Percentiles rank a stretch among this genome's conserved stretches.
These are phyloP conservation scores for Aspergillus pseudoglaucus DNA, from an alignment of 2,329 filamentous ascomycete species.

Conservation along the genomic window DNA sequence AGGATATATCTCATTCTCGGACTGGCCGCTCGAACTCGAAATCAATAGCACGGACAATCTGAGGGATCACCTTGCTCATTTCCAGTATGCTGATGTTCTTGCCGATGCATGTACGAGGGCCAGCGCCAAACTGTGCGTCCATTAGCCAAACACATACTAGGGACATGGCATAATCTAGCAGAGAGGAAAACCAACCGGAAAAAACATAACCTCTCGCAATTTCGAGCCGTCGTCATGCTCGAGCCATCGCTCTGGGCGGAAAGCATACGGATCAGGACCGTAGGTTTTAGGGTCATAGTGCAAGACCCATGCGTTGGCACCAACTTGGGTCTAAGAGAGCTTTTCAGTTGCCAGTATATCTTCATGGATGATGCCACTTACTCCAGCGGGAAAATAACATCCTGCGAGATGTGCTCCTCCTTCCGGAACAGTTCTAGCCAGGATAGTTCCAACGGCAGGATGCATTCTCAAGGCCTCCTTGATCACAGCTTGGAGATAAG, in stretches of 20 bases:
- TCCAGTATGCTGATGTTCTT: slow-evolving; percentile 25
- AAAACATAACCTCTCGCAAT: neutral
- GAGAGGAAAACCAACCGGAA: neutral
- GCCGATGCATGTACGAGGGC: slow-evolving; percentile 49
- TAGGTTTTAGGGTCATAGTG: slow-evolving; percentile 12
- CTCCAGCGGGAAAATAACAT: slow-evolving; percentile 19
- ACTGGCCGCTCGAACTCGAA: slow-evolving; percentile 1
- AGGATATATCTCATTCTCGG: neutral
- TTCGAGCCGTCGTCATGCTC: neutral
- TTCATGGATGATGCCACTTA: neutral
- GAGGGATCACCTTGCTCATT: slow-evolving; percentile 22
- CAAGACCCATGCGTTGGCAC: slow-evolving; percentile 4
- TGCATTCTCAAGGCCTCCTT: slow-evolving; percentile 20
- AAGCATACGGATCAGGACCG: slow-evolving; percentile 12
- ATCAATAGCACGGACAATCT: slow-evolving; percentile 46
- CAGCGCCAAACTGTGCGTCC: slow-evolving; percentile 28
- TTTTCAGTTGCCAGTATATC: too few relatives aligned
- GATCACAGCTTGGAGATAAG: slow-evolving; percentile 26
- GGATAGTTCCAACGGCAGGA: slow-evolving; percentile 7
- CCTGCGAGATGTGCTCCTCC: slow-evolving; percentile 17
- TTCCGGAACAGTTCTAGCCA: slow-evolving; percentile 10
- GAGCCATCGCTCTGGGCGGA: slow-evolving; percentile 10
- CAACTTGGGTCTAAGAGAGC: slow-evolving; percentile 1
- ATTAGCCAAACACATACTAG: too few relatives aligned
- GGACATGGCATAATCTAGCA: too few relatives aligned